Evolutionary conservation across 306 rosid genomes (phyloP), one percentile per base, ranked within the genome.

Genomic region (Vigna angularis): DNA sequence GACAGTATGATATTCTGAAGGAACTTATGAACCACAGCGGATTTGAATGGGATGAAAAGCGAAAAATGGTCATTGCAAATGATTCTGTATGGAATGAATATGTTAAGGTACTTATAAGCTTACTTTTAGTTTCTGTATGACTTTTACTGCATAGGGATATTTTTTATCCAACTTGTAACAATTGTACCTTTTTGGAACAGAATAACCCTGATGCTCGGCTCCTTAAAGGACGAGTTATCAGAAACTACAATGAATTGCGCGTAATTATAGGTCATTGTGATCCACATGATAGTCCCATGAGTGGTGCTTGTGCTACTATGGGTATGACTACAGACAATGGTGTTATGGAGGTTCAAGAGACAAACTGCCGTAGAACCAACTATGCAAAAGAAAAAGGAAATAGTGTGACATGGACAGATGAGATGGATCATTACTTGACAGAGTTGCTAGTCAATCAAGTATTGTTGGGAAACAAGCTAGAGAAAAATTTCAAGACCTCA

Each of bases 31-130:
- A 72, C n/a, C 81, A 85, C 65, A 71, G 75, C 1, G 78, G 83
- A 72, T 88, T 88, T 83, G 79, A 85, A 74, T 88, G 91, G 91
- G 91, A 88, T 30, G 86, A 75, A 26, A 77, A 76, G 28, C 83
- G 51, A 56, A 88, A 75, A 84, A 83, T 81, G 89, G 83, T 88
- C 69, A 71, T 75, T 76, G 91, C 89, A 55, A 57, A 80, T 49
- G 86, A 88, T 49, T 72, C 82, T 18, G 76, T 73, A 18, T 88
- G 89, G 89, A 86, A 79, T 83, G 89, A 75, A 56, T 83, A 83
- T 79, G 48, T 85, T 42, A 84, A 83, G 91, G 91, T 85, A 82
- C 75, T 42, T 55, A 32, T 38, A 64, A 24, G 53, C 45, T 62
- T 72, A 67, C 61, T 68, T 78, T 55, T 49, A 71, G 36, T 48